These are phyloP conservation scores for Cryptosporidium muris DNA, from an alignment of 169 alveolate species.

Conservation along the genomic window DNA sequence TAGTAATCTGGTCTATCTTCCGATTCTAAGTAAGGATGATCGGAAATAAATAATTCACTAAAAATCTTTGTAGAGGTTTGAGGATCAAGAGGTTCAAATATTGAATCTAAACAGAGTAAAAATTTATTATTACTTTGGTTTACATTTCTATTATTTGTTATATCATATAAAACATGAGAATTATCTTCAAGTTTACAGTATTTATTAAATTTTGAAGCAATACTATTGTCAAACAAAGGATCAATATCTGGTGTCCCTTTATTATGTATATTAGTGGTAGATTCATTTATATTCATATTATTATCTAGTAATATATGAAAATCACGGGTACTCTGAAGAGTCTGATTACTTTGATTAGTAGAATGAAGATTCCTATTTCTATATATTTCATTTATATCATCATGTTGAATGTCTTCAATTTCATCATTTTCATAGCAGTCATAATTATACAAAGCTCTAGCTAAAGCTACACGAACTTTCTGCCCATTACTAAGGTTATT, in stretches of 20 bases:
- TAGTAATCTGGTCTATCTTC: too few relatives aligned
- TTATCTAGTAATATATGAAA: neutral
- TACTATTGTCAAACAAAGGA: too few relatives aligned
- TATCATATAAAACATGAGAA: neutral
- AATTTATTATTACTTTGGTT: neutral
- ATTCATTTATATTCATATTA: neutral
- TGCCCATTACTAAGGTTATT: slow-evolving; percentile 66
- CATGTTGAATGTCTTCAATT: neutral
- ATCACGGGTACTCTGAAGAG: too few relatives aligned
- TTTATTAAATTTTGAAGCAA: too few relatives aligned
- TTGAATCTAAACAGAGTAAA: slow-evolving; percentile 48
- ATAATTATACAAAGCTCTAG: slow-evolving; percentile 37
- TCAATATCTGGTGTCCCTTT: too few relatives aligned
- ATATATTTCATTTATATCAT: too few relatives aligned
- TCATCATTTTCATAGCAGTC: neutral
- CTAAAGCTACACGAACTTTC: slow-evolving; percentile 49
- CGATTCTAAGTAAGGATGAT: neutral
- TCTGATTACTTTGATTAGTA: too few relatives aligned
- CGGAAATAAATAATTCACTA: slow-evolving; percentile 11
- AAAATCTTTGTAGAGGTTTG: slow-evolving; percentile 15
- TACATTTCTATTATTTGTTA: neutral
- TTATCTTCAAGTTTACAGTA: too few relatives aligned
- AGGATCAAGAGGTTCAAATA: slow-evolving; percentile 61
- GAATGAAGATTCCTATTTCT: too few relatives aligned
- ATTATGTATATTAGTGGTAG: too few relatives aligned